phyloP scores from a whole-genome alignment of 331 rosid genomes.

The Prunus yedoensis region DNA sequence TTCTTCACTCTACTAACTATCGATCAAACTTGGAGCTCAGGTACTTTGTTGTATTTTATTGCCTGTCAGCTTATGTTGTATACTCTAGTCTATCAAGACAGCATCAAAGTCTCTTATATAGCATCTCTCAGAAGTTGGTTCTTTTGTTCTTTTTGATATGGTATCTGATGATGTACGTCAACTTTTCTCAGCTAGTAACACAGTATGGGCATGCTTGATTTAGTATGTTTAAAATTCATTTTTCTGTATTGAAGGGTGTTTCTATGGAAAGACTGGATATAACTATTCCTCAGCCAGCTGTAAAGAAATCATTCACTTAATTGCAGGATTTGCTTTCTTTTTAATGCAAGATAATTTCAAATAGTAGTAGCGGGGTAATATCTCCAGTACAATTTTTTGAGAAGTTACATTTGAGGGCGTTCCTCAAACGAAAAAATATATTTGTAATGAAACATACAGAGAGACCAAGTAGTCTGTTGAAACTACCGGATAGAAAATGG shows the following conservation, averaged over 20 bases:
- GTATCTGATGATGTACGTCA: neutral
- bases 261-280: neutral
- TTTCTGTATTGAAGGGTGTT: neutral
- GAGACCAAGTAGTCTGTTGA: neutral
- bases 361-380: too few species aligned
- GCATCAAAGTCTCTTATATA: neutral
- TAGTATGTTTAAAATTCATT: neutral
- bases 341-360: too few species aligned
- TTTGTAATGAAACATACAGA: neutral
- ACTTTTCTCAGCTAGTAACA: neutral
- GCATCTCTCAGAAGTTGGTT: neutral
- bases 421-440: neutral
- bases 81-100: neutral
- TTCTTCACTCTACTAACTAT: neutral
- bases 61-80: neutral
- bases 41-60: neutral
- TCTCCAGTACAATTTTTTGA: too few species aligned
- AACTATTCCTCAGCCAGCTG: too few species aligned
- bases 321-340: neutral
- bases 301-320: neutral
- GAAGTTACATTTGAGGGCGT: too few species aligned
- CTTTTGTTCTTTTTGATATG: neutral
- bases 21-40: too few species aligned
- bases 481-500: neutral
- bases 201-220: neutral